Base-by-base conservation (phyloP, 2,329 filamentous ascomycete genomes). In the Bipolaris sorokiniana region DNA sequence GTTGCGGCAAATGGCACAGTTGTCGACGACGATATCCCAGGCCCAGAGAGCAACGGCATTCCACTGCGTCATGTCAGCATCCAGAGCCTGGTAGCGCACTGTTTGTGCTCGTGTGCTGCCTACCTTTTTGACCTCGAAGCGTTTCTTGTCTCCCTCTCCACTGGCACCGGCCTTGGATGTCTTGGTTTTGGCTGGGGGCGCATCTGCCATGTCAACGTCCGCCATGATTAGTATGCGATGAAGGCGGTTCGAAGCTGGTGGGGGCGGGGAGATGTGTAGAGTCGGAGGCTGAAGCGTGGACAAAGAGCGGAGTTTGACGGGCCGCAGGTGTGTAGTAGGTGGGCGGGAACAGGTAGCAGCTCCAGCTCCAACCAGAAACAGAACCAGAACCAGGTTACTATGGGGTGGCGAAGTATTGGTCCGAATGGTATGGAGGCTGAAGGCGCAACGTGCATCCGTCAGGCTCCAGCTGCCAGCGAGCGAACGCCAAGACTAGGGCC, bases 21-120 rank as follows among this genome's bases (percentile, higher is more conserved):
- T 99, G 80, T 99, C 95, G 60, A 99, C 95, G 31, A 98, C 93
- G 58, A 99, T 99, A 76, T 99, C 95, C 95, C 95, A 99, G 0
- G 95, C 95, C 95, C 95, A 99, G 2, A 99, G 84, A 38, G 95
- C 93, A 49, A 99, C 95, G 0, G 95, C 95, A 71, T 98, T 98
- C 95, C 95, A 99, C 94, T 97, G 72, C 41, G 62, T 48, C 3
- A 18, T 41, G 65, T 69, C 65, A 68, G 63, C 42, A 57, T n/a
- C 57, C 48, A 59, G 13, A 52, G 16, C 61, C 58, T 38, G 5
- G 26, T 2, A 26, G 2, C 22, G 18, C 31, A 10, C 11, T 45
- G 38, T 3, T 42, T 13, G 22, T 33, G 44, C 28, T 48, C 36
- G 22, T 53, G 49, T 56, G 42, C 16, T 22, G 54, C 77, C 61